Evolutionary conservation across 192 early-diverging fungal genomes (phyloP).

Genomic region (Coemansia sp.): DNA sequence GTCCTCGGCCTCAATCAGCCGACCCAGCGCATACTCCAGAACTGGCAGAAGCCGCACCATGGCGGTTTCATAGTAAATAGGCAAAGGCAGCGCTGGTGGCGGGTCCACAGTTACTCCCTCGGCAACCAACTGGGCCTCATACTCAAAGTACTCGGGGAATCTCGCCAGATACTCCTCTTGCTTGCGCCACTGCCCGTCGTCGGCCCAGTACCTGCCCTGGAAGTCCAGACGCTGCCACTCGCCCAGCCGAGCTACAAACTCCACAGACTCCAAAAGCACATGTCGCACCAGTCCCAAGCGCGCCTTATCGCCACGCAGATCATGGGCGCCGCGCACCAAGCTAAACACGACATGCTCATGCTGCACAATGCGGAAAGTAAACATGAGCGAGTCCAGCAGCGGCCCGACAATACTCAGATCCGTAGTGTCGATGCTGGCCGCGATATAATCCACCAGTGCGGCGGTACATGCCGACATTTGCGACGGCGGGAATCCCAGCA

Average conservation of each 20-base stretch:
- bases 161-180: conserved; percentile 59
- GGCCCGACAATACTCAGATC: neutral
- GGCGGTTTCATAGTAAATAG: conserved; percentile 69
- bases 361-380: conserved; percentile 65
- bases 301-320: conserved; percentile 53
- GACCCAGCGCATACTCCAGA: conserved; percentile 65
- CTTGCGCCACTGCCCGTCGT: conserved; percentile 66
- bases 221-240: conserved; percentile 68
- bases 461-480: conserved; percentile 69
- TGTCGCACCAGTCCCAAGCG: conserved; percentile 54
- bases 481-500: conserved; percentile 67
- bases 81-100: conserved; percentile 58
- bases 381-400: conserved; percentile 67
- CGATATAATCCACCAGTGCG: conserved; percentile 66
- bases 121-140: conserved; percentile 62
- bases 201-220: conserved; percentile 67
- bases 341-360: conserved; percentile 72
- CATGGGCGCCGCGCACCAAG: conserved; percentile 61
- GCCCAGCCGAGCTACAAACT: conserved; percentile 55
- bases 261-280: conserved; percentile 55
- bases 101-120: conserved; percentile 55
- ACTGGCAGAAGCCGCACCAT: conserved; percentile 65
- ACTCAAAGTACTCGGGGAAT: conserved; percentile 74
- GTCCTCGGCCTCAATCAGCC: conserved; percentile 67
- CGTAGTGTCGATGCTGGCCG: conserved; percentile 13